Conservation (phyloP, 2,329 filamentous ascomycete species). For the Graphilbum sp. region DNA sequence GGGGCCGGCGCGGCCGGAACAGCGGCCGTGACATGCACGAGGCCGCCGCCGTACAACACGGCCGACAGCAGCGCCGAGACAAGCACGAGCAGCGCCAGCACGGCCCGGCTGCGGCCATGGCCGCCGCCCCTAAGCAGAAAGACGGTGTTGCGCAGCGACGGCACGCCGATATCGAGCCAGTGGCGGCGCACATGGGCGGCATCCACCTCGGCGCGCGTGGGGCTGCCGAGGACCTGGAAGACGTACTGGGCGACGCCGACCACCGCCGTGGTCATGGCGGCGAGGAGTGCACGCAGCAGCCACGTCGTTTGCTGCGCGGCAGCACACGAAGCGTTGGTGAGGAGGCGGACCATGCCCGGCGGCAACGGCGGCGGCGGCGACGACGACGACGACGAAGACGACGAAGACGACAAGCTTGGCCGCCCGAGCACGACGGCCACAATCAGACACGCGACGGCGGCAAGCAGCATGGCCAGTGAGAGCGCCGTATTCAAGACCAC, state of each 20-base stretch:
- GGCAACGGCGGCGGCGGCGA: no score
- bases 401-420: constrained; percentile 4
- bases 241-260: constrained; percentile 34
- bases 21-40: constrained; percentile 5
- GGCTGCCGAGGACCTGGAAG: constrained; percentile 37
- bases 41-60: constrained; percentile 9
- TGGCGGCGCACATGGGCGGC: constrained; percentile 25
- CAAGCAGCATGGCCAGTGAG: constrained; percentile 20
- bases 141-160: constrained; percentile 31
- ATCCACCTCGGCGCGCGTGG: constrained; percentile 31
- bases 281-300: constrained; percentile 28
- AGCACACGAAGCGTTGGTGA: constrained; percentile 23
- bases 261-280: constrained; percentile 24
- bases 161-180: constrained; percentile 38
- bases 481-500: constrained; percentile 26
- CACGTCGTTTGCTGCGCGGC: constrained; percentile 20
- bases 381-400: no score
- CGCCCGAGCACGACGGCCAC: constrained; percentile 15
- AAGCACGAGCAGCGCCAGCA: constrained; percentile 10
- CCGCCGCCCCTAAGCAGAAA: constrained; percentile 19
- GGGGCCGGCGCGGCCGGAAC: neutral
- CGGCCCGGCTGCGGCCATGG: constrained; percentile 13
- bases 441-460: constrained; percentile 20
- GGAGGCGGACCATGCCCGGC: constrained; percentile 5
- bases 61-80: neutral